phyloP scores from a whole-genome alignment of 139 green algal species.

The Chlorella sp. region DNA sequence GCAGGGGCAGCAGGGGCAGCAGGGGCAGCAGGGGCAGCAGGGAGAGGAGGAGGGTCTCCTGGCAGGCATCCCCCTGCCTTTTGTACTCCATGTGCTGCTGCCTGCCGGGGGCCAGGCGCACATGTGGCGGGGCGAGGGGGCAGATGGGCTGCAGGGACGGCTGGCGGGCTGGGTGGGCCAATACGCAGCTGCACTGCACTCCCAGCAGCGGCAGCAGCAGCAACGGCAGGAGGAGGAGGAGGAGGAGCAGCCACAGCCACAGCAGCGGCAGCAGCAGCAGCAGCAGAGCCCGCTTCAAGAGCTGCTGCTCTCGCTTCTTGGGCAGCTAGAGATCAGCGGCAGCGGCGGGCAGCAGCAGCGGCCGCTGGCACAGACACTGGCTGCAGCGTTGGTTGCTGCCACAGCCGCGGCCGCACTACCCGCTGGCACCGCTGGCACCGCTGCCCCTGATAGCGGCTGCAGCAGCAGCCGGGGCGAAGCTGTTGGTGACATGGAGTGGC shows the following conservation, averaged over 20 bases:
- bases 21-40: not conserved
- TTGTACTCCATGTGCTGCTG: constrained; percentile 16
- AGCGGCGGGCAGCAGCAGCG: not conserved
- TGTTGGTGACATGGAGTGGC: not conserved
- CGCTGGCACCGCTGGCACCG: not conserved
- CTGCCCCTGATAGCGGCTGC: not conserved
- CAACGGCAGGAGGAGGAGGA: too few relatives aligned
- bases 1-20: not conserved
- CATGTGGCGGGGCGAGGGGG: constrained; percentile 8
- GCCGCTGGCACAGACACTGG: not conserved
- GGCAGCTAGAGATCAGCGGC: not conserved
- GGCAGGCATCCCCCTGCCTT: not conserved
- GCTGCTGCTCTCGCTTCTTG: constrained; percentile 4
- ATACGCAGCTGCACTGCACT: not conserved
- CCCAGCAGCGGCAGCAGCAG: not conserved
- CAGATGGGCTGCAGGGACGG: not conserved
- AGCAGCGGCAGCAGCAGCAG: too few relatives aligned
- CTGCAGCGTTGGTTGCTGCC: not conserved
- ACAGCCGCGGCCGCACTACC: not conserved
- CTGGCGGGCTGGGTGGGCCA: not conserved
- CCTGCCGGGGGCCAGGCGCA: constrained; percentile 13
- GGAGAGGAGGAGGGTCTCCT: not conserved
- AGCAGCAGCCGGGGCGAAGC: not conserved
- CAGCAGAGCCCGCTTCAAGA: too few relatives aligned
- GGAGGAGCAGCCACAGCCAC: too few relatives aligned